A percentile compares a stretch with the other conserved stretches of the same genome.
Evolutionary conservation across 495 filamentous ascomycete genomes (phyloP).

Genomic region (Penicillium cinerascens): DNA sequence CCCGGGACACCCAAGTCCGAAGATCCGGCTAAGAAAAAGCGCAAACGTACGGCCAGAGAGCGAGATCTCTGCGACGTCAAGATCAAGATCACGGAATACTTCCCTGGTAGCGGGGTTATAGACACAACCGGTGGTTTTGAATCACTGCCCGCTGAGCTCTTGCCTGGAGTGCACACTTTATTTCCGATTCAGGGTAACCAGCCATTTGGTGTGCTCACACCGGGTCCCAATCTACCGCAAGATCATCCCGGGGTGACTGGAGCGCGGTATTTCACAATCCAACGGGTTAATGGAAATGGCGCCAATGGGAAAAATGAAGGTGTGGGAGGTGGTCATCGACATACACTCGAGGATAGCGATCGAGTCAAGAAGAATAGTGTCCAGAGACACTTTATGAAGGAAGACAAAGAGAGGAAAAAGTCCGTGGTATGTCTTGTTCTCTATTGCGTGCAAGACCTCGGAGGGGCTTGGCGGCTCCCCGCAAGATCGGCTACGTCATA

Average conservation of each 20-base stretch:
- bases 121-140: constrained; percentile 13
- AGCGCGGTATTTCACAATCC: constrained; percentile 65
- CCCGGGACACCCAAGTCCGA: constrained; percentile 81
- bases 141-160: constrained; percentile 21
- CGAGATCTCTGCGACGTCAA: constrained; percentile 86
- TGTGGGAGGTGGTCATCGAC: constrained; percentile 64
- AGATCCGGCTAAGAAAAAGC: constrained; percentile 85
- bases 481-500: constrained; percentile 25
- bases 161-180: constrained; percentile 27
- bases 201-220: constrained; percentile 42
- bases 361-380: constrained; percentile 84
- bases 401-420: constrained; percentile 67
- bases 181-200: constrained; percentile 24
- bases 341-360: constrained; percentile 75
- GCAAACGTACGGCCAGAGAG: constrained; percentile 73
- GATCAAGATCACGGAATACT: constrained; percentile 87
- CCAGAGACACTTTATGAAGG: constrained; percentile 60
- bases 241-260: constrained; percentile 46
- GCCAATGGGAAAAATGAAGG: constrained; percentile 69
- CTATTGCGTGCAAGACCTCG: constrained; percentile 3
- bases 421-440: constrained; percentile 50
- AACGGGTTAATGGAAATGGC: constrained; percentile 75
- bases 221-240: constrained; percentile 32
- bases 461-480: constrained; percentile 14
- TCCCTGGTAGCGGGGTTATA: constrained; percentile 49